Evolutionary conservation across 139 green algal species (phyloP).

Genomic region (Mesostigma viride): DNA sequence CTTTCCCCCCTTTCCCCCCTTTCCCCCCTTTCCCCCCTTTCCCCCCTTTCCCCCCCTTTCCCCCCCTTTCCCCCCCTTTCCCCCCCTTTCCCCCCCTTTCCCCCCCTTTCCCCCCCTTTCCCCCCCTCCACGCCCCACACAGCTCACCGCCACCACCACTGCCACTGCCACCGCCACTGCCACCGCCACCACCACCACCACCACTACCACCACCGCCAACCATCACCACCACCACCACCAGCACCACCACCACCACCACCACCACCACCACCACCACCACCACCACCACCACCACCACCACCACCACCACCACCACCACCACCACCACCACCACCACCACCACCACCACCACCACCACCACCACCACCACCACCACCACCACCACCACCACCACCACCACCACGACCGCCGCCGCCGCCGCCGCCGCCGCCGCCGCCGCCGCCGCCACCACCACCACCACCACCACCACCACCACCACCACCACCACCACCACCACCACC

Average conservation of each 20-base stretch:
- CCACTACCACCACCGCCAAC: too few species aligned
- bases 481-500: background rate
- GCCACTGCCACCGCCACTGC: too few species aligned
- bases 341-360: background rate
- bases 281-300: background rate
- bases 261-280: slow-evolving; percentile 1
- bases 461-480: background rate
- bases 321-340: background rate
- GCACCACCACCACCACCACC: background rate
- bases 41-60: too few species aligned
- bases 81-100: too few species aligned
- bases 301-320: background rate
- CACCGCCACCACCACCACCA: too few species aligned
- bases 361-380: background rate
- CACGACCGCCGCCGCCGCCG: background rate
- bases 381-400: background rate
- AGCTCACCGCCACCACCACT: too few species aligned
- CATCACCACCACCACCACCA: background rate
- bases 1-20: too few species aligned
- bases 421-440: background rate
- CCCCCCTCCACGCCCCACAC: too few species aligned
- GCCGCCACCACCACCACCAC: background rate
- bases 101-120: too few species aligned
- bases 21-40: too few species aligned
- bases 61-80: too few species aligned